Conservation (phyloP, 2,329 filamentous ascomycete genomes). For the Cercospora nicotianae region DNA sequence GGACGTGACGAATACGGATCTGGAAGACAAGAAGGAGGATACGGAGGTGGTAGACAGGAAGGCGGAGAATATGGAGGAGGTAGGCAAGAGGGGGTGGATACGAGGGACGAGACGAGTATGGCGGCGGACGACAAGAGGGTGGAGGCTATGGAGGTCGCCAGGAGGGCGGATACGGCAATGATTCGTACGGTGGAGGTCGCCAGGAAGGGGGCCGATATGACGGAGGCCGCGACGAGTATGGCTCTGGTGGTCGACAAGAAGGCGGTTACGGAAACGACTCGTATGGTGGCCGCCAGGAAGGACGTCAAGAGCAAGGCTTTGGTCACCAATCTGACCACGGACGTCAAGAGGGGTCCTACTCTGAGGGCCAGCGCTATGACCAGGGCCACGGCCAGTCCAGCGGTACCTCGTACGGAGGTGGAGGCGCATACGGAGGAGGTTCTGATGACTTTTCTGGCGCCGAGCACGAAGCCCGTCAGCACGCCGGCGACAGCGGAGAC, state of each 20-base stretch:
- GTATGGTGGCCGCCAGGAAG: slow-evolving; percentile 23
- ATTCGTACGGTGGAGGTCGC: slow-evolving; percentile 18
- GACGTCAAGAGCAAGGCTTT: slow-evolving; percentile 25
- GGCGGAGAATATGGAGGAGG: slow-evolving; percentile 25
- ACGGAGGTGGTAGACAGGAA: slow-evolving; percentile 20
- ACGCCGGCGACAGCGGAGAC: slow-evolving; percentile 54
- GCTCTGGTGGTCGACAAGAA: slow-evolving; percentile 12
- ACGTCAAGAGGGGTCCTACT: slow-evolving; percentile 33
- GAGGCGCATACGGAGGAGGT: slow-evolving; percentile 38
- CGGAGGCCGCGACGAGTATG: slow-evolving; percentile 20
- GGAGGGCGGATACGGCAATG: slow-evolving; percentile 16
- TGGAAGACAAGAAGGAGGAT: slow-evolving; percentile 22
- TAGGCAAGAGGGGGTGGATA: slow-evolving; percentile 12
- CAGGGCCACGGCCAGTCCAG: slow-evolving; percentile 41
- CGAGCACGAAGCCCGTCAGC: slow-evolving; percentile 55
- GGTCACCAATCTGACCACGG: slow-evolving; percentile 37
- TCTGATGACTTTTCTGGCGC: slow-evolving; percentile 57
- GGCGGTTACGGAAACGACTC: slow-evolving; percentile 27
- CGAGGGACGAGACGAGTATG: slow-evolving; percentile 16
- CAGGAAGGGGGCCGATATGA: slow-evolving; percentile 1
- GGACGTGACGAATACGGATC: slow-evolving; percentile 9
- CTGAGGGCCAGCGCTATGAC: slow-evolving; percentile 32
- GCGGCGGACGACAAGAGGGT: slow-evolving; percentile 24
- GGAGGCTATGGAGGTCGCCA: slow-evolving; percentile 18
- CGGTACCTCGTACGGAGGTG: slow-evolving; percentile 46